phyloP scores from a whole-genome alignment of 208 protist species.

The Leishmania tarentolae region DNA sequence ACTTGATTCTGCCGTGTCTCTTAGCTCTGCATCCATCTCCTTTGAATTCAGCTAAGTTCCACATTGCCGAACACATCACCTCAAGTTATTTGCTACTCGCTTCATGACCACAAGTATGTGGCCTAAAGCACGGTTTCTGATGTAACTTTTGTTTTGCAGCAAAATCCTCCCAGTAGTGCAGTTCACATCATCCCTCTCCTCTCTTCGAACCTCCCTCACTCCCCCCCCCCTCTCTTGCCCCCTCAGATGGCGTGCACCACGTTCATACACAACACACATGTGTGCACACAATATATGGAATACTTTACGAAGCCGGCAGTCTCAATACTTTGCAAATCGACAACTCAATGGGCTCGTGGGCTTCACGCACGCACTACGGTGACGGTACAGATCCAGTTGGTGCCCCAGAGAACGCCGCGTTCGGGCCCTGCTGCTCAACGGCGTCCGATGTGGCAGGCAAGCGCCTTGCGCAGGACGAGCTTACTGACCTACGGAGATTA shows the following conservation, averaged over 20 bases:
- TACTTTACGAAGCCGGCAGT: background rate
- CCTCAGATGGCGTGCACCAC: background rate
- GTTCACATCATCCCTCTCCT: background rate
- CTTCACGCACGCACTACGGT: background rate
- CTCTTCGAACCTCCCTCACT: background rate
- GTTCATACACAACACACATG: background rate
- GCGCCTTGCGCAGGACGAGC: background rate
- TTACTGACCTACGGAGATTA: background rate
- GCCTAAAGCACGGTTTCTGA: background rate
- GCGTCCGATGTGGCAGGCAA: slow-evolving; percentile 2
- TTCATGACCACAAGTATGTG: background rate
- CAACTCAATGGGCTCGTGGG: background rate
- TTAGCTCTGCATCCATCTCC: background rate
- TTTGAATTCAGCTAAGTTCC: background rate
- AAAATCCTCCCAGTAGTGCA: background rate
- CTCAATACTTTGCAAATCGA: background rate
- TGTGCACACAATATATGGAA: background rate
- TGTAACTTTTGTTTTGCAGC: background rate
- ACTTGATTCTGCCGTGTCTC: background rate
- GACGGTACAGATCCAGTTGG: background rate
- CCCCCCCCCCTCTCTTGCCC: background rate
- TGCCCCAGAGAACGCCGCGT: background rate
- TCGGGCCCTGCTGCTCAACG: slow-evolving; percentile 3
- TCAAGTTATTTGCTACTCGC: background rate
- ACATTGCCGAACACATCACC: background rate